Evolutionary conservation across 2,329 filamentous ascomycete species (phyloP), one percentile per base, ranked within the genome.

Genomic region (Fusarium duplospermum): DNA sequence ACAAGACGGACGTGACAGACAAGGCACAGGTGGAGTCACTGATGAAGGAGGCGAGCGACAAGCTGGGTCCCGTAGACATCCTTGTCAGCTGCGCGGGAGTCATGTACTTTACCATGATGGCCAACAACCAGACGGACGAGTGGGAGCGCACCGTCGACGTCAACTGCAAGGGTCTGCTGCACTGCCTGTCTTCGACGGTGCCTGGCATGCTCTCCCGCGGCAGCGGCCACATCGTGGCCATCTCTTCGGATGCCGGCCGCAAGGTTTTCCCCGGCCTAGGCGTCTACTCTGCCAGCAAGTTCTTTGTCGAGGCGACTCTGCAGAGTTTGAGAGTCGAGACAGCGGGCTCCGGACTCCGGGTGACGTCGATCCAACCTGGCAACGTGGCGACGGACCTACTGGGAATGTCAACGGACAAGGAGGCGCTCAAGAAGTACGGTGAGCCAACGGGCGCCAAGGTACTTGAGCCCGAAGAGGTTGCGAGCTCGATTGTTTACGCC

Each of bases 91-190:
- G 93, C 78, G 94, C 93, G 0, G 93, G 93, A 38, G 93, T 96
- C 80, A 96, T 96, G 93, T 96, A 96, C 84, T 96, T 91, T 83
- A 95, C 93, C 64, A 91, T 95, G 91, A 95, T 96, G 93, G 90
- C 91, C 66, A 95, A 95, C 80, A 88, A 86, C 18, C 88, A 93
- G 72, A 89, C 86, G 0, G 92, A 93, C 6, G 91, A 96, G 77
- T 96, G 93, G 93, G 91, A 95, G 72, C 92, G 89, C 67, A 95
- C 93, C 0, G 93, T 96, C 47, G 93, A 95, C 77, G 93, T 96
- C 75, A 96, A 96, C 85, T 95, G 93, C 90, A 95, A 95, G 83
- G 93, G 93, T 40, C 87, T 96, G 2, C 85, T 95, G 63, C 88
- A 96, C 85, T 92, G 91, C 74, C 86, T 96, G 4, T 89, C 92